Percentiles rank a stretch among this genome's conserved stretches.
phyloP scores from a whole-genome alignment of 371 early-diverging fungal genomes.

The Saksenaea oblongispora region DNA sequence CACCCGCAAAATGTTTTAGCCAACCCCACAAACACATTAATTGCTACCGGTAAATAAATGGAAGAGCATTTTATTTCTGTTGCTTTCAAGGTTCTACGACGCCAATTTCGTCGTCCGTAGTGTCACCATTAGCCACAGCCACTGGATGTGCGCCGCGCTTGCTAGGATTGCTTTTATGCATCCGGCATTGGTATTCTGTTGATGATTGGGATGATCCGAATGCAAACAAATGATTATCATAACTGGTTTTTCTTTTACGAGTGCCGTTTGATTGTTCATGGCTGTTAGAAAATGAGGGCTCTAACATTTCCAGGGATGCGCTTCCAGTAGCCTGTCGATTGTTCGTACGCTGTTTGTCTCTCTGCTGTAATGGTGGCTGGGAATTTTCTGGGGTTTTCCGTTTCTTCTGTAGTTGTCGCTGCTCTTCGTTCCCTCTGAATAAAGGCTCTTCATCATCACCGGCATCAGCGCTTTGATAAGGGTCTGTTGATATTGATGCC shows the following conservation, averaged over 20 bases:
- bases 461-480: background rate
- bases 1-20: too few species aligned
- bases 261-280: background rate
- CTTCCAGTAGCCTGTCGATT: background rate
- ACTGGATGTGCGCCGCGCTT: background rate
- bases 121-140: background rate
- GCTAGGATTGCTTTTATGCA: background rate
- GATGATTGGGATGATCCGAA: background rate
- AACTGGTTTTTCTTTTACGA: background rate
- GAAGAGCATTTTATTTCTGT: background rate
- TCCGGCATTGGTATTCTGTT: background rate
- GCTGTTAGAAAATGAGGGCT: background rate
- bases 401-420: background rate
- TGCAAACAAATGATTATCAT: background rate
- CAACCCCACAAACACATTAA: too few species aligned
- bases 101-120: background rate
- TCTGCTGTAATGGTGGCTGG: background rate
- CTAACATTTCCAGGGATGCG: background rate
- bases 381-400: background rate
- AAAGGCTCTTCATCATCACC: slow-evolving; percentile 1
- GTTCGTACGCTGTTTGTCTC: background rate
- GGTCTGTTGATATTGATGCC: background rate
- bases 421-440: background rate
- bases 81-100: background rate
- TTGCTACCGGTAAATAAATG: too few species aligned